Evolutionary conservation across 305 asterid genomes (phyloP), one percentile per base, ranked within the genome.

Genomic region (Fraxinus platypoda): DNA sequence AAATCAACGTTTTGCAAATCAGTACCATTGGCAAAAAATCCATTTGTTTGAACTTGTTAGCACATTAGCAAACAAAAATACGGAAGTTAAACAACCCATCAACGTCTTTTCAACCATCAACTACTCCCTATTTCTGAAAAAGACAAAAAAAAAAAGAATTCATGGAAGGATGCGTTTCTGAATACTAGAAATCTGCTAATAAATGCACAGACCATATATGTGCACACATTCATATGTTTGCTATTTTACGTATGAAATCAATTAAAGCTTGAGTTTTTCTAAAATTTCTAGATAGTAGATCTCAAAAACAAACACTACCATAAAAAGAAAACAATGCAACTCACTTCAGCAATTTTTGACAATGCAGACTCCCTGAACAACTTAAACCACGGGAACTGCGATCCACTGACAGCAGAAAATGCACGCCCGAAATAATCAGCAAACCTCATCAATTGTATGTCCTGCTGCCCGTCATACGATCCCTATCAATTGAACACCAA

Each of bases 351-450:
- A 19, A 89, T 80, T 74, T 89, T 87, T 1, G 87, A 87, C 86
- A 95, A 84, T 0, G 90, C 26, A 52, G 97, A 93, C 88, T 95
- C 98, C 87, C 94, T 90, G 91, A 95, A 91, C 90, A 95, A 35
- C 88, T 92, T 93, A 78, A 86, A 82, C 98, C 98, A 93, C 23
- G 98, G 97, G 85, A 95, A 95, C 78, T 93, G 97, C 15, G 98
- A 85, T 0, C 93, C 90, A 64, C 82, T 83, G 54, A 95, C 98
- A 0, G 87, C 89, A 7, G 98, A 91, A 87, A 95, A 95, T 37
- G 94, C 94, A 74, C 95, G 93, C 23, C 98, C 97, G 64, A 95
- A 93, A 80, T 95, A 93, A 88, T 95, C 97, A 19, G 98, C 97
- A 85, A 95, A 92, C 80, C 95, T 89, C 95, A 90, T 92, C 91